A percentile compares a stretch with the other conserved stretches of the same genome.
phyloP scores from a whole-genome alignment of 305 asterid species.

The Fraxinus dipetala region DNA sequence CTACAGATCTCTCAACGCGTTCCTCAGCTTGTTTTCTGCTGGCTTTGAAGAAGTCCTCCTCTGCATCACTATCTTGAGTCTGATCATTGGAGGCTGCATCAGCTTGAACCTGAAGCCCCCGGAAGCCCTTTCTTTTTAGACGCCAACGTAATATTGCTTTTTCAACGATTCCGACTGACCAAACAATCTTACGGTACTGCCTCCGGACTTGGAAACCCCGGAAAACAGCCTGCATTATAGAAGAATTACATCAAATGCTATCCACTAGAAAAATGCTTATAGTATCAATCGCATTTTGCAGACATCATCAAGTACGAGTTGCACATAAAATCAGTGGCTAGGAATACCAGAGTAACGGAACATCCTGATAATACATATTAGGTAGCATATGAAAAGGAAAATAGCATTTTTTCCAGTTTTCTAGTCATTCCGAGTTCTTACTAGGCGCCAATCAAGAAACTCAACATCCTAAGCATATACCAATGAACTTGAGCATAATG shows the following conservation, averaged over 20 bases:
- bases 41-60: constrained; percentile 84
- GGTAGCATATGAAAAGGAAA: neutral
- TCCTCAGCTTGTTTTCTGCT: constrained; percentile 97
- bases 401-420: neutral
- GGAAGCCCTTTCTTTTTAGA: constrained; percentile 83
- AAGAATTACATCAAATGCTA: constrained; percentile 6
- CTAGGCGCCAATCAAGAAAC: neutral
- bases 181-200: constrained; percentile 71
- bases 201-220: constrained; percentile 78
- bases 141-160: constrained; percentile 95
- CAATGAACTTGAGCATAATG: neutral
- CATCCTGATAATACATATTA: neutral
- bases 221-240: constrained; percentile 57
- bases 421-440: neutral
- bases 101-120: constrained; percentile 74
- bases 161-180: constrained; percentile 95
- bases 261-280: neutral
- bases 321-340: neutral
- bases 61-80: constrained; percentile 47
- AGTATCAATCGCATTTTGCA: neutral
- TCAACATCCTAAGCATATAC: neutral
- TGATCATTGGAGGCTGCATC: constrained; percentile 30
- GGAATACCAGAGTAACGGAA: neutral
- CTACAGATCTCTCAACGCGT: constrained; percentile 92
- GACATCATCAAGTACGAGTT: neutral